phyloP scores from a whole-genome alignment of 306 rosid species.

The Crotalaria pallida region DNA sequence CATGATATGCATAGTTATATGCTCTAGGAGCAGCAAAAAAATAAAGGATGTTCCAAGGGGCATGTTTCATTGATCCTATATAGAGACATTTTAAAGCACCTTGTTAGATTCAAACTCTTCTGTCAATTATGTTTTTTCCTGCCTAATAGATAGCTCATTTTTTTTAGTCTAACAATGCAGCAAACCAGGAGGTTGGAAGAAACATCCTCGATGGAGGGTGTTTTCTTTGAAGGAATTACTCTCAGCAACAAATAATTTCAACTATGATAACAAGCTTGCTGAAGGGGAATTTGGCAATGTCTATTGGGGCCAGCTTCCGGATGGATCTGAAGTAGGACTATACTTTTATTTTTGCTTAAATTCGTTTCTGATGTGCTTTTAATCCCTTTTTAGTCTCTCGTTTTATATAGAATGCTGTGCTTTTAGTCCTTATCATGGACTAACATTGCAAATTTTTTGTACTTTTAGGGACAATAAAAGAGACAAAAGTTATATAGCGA shows the following conservation, averaged over 20 bases:
- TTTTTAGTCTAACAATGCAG: constrained; percentile 40
- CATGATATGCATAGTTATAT: background rate
- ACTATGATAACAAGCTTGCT: constrained; percentile 93
- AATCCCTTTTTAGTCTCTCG: no score
- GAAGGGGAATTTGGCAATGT: constrained; percentile 98
- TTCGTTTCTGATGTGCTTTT: no score
- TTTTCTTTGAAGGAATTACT: constrained; percentile 94
- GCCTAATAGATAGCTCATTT: constrained; percentile 15
- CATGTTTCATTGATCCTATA: constrained; percentile 1
- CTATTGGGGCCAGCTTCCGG: constrained; percentile 99
- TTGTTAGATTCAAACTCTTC: constrained; percentile 5
- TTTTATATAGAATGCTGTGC: no score
- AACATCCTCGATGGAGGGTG: constrained; percentile 78
- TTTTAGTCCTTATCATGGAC: no score
- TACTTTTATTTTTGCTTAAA: no score
- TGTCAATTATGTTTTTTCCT: background rate
- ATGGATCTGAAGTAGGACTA: constrained; percentile 82
- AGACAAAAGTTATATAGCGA: no score
- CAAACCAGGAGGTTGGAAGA: constrained; percentile 68
- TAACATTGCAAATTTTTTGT: no score
- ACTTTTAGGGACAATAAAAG: no score
- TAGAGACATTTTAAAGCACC: background rate
- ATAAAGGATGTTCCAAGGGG: background rate
- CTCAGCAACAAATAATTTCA: constrained; percentile 91
- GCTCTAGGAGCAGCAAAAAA: no score